phyloP scores from a whole-genome alignment of 208 protist genomes.

The Leishmania tarentolae region DNA sequence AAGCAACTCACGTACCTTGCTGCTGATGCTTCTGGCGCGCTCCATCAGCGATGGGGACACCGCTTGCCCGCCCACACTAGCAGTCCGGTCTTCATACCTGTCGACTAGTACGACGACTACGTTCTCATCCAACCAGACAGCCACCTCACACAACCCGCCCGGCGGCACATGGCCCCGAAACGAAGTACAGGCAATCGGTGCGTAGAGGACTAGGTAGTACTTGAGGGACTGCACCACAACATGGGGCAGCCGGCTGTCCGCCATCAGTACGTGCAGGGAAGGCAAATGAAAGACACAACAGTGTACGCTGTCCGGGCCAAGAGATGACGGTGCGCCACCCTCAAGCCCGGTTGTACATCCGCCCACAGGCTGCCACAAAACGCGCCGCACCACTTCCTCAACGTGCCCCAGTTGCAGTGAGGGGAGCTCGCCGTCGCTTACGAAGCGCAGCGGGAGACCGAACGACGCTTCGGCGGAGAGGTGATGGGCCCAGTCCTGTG shows the following conservation, averaged over 20 bases:
- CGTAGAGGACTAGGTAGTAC: slow-evolving; percentile 29
- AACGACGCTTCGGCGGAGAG: slow-evolving; percentile 18
- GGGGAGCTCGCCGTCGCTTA: slow-evolving; percentile 9
- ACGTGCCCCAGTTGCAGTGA: slow-evolving; percentile 11
- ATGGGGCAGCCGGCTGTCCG: slow-evolving; percentile 16
- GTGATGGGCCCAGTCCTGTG: slow-evolving; percentile 23
- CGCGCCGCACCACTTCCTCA: slow-evolving; percentile 24
- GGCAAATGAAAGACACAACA: slow-evolving; percentile 23
- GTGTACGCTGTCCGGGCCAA: not conserved
- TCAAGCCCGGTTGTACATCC: not conserved
- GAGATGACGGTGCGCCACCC: not conserved
- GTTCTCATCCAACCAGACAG: slow-evolving; percentile 23
- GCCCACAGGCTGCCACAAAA: slow-evolving; percentile 10
- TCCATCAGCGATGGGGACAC: slow-evolving; percentile 15
- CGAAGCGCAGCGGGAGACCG: slow-evolving; percentile 24
- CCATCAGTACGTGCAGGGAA: slow-evolving; percentile 11
- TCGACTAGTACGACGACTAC: slow-evolving; percentile 26
- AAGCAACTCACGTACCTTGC: slow-evolving; percentile 8
- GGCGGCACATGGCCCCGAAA: slow-evolving; percentile 23
- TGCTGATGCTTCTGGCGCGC: slow-evolving; percentile 14
- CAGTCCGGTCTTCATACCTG: not conserved
- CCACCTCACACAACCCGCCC: slow-evolving; percentile 14
- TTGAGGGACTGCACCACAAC: slow-evolving; percentile 18
- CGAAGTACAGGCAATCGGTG: slow-evolving; percentile 22
- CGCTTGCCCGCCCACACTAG: not conserved